Percentiles rank a stretch among this genome's conserved stretches.
Conservation (phyloP, 2,329 filamentous ascomycete genomes). For the Fusarium sp. region DNA sequence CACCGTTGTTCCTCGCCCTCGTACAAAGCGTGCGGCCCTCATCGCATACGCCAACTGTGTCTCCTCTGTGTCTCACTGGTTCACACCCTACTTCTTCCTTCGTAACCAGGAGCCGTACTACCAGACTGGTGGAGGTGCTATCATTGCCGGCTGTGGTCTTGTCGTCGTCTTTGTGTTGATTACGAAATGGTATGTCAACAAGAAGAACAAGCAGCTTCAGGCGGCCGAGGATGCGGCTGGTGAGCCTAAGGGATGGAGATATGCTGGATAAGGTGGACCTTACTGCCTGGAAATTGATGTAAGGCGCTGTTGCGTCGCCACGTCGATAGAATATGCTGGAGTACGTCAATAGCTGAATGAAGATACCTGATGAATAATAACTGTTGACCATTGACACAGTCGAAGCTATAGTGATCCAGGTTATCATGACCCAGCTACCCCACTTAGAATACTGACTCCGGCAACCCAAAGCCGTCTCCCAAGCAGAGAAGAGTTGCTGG, state of each 20-base stretch:
- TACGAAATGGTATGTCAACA: conserved; percentile 38
- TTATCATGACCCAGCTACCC: no score
- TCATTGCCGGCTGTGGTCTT: conserved; percentile 44
- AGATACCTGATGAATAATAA: no score
- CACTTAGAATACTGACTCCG: no score
- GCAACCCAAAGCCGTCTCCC: no score
- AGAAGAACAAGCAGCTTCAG: conserved; percentile 45
- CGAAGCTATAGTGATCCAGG: no score
- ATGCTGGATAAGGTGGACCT: conserved; percentile 1
- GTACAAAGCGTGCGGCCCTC: conserved; percentile 55
- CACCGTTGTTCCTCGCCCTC: conserved; percentile 53
- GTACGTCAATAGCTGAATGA: no score
- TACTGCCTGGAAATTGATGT: no score
- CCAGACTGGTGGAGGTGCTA: conserved; percentile 45
- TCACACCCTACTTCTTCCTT: conserved; percentile 54
- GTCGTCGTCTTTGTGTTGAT: conserved; percentile 34
- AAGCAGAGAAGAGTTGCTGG: no score
- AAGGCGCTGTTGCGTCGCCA: no score
- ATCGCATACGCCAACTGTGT: conserved; percentile 57
- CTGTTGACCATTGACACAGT: no score
- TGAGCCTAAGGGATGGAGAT: conserved; percentile 30
- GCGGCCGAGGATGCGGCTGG: conserved; percentile 26
- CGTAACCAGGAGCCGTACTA: conserved; percentile 48
- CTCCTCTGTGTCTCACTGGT: conserved; percentile 55
- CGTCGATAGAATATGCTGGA: no score